Percentiles rank a stretch among this genome's conserved stretches.
These are phyloP conservation scores for Datura wrightii DNA, from an alignment of 257 asterid genomes.

Conservation along the genomic window DNA sequence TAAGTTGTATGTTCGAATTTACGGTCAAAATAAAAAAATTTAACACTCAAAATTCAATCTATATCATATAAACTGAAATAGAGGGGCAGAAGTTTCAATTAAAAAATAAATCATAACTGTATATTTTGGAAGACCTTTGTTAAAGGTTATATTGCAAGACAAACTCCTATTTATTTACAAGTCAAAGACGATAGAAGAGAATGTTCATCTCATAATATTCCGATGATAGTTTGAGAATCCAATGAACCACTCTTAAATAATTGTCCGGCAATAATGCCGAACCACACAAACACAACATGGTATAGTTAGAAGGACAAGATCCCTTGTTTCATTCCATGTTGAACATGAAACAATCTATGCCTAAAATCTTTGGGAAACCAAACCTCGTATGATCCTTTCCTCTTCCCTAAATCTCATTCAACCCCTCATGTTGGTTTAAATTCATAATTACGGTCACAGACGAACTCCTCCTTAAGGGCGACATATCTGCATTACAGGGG, in stretches of 20 bases:
- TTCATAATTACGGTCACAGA: neutral
- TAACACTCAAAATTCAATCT: no score
- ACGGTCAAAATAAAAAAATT: no score
- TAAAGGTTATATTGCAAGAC: neutral
- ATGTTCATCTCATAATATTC: neutral
- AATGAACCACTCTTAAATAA: neutral
- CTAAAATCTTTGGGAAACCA: neutral
- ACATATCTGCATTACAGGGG: constrained; percentile 13
- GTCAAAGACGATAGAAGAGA: neutral
- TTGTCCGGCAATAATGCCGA: neutral
- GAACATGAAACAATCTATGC: neutral
- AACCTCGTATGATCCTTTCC: neutral
- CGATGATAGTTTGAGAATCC: neutral
- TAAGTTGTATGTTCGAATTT: no score
- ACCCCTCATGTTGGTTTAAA: neutral
- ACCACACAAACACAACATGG: neutral
- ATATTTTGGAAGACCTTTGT: neutral
- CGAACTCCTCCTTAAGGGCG: neutral
- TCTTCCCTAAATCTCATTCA: neutral
- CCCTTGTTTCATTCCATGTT: neutral
- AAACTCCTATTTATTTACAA: neutral
- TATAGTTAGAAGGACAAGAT: no score
- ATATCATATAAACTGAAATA: no score
- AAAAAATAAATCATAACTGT: neutral
- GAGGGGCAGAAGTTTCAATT: neutral